Evolutionary conservation across 2,329 filamentous ascomycete species (phyloP).

Genomic region (Venturia asperata): DNA sequence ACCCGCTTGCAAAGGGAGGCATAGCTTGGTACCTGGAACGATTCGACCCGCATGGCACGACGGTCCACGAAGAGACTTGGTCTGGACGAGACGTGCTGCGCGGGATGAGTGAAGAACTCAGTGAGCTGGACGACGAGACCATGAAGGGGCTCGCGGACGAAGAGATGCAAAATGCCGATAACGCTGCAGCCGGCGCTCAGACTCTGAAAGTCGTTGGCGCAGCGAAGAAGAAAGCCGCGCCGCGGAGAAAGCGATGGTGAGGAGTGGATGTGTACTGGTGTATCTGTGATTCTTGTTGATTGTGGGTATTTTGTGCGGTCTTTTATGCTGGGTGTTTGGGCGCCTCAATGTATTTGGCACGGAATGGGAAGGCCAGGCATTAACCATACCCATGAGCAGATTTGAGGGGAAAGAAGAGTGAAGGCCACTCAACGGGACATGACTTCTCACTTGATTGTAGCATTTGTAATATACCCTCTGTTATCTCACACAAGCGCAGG

Average conservation of each 20-base stretch:
- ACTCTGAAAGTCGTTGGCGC: slow-evolving; percentile 1
- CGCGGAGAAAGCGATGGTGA: slow-evolving; percentile 10
- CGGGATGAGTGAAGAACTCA: slow-evolving; percentile 76
- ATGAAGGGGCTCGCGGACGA: slow-evolving; percentile 52
- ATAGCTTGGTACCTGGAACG: slow-evolving; percentile 80
- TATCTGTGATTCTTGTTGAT: neutral
- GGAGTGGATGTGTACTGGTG: neutral
- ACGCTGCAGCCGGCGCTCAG: neutral
- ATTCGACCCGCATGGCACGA: slow-evolving; percentile 75
- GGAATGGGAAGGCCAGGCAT: neutral
- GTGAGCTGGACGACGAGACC: slow-evolving; percentile 87
- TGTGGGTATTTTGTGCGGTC: slow-evolving; percentile 3
- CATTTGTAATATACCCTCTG: slow-evolving; percentile 3
- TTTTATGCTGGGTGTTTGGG: slow-evolving; percentile 1
- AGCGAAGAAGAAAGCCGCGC: slow-evolving; percentile 14
- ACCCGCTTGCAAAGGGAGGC: slow-evolving; percentile 61
- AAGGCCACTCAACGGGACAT: neutral
- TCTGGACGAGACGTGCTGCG: slow-evolving; percentile 64
- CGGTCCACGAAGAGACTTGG: slow-evolving; percentile 67
- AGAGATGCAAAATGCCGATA: slow-evolving; percentile 13
- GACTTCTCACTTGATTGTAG: neutral
- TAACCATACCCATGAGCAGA: neutral
- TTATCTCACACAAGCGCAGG: neutral
- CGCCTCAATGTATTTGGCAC: neutral
- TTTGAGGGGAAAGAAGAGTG: neutral